phyloP scores from a whole-genome alignment of 2,329 filamentous ascomycete genomes.

The Xylaria sp. region DNA sequence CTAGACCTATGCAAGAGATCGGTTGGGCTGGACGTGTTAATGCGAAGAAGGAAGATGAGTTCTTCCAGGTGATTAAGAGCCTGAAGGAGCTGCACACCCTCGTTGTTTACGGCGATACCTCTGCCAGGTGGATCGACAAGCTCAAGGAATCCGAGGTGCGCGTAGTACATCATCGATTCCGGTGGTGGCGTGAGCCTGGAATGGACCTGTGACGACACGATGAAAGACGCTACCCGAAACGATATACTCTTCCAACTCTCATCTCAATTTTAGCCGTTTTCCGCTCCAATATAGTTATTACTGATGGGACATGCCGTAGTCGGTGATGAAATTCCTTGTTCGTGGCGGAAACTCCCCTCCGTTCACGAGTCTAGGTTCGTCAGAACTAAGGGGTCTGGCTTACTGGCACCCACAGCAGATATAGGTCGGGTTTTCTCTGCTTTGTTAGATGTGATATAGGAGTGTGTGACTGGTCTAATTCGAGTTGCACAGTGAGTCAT shows the following conservation, averaged over 20 bases:
- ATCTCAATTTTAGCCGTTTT: not conserved
- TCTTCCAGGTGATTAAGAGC: conserved; percentile 28
- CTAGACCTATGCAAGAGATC: conserved; percentile 23
- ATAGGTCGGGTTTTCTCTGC: too few relatives aligned
- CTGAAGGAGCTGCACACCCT: conserved; percentile 28
- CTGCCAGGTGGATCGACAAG: conserved; percentile 27
- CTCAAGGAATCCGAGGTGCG: conserved; percentile 23
- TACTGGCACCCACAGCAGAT: not conserved
- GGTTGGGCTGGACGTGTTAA: conserved; percentile 26
- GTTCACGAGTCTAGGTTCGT: not conserved
- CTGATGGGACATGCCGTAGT: not conserved
- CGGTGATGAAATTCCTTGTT: not conserved
- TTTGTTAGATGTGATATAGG: too few relatives aligned
- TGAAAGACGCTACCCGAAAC: not conserved
- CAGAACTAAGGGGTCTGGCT: not conserved
- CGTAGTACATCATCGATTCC: conserved; percentile 28
- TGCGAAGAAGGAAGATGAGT: conserved; percentile 36
- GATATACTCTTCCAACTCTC: not conserved
- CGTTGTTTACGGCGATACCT: conserved; percentile 33
- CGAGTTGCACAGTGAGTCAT: too few relatives aligned
- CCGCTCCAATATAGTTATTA: not conserved
- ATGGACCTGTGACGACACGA: conserved; percentile 10
- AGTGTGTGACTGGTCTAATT: too few relatives aligned
- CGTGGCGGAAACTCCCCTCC: not conserved
- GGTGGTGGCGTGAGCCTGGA: conserved; percentile 38